phyloP scores from a whole-genome alignment of 495 filamentous ascomycete genomes.

The Haplographium delicatum region DNA sequence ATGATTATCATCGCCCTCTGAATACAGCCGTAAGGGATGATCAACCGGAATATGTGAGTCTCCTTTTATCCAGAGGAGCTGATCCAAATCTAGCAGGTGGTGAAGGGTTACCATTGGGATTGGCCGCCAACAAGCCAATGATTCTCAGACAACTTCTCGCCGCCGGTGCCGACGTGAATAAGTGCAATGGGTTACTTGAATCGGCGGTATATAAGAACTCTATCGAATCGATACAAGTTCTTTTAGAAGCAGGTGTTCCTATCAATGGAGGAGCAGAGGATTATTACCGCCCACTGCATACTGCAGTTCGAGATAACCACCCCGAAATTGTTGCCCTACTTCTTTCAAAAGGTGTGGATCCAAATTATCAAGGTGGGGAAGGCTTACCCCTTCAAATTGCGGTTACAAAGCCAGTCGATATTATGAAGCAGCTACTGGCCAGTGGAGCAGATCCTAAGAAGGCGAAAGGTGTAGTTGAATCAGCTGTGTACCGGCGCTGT shows the following conservation, averaged over 20 bases:
- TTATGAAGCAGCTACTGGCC: constrained; percentile 42
- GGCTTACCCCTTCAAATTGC: constrained; percentile 55
- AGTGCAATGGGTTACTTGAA: constrained; percentile 51
- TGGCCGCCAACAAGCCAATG: constrained; percentile 34
- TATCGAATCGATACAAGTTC: constrained; percentile 40
- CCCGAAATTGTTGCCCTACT: constrained; percentile 42
- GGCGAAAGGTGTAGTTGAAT: constrained; percentile 50
- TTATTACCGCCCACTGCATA: constrained; percentile 46
- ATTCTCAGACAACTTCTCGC: constrained; percentile 30
- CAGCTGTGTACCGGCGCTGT: constrained; percentile 46
- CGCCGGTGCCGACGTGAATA: constrained; percentile 44
- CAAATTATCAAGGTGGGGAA: constrained; percentile 45
- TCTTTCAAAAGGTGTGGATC: constrained; percentile 44
- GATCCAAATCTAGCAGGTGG: too few relatives aligned
- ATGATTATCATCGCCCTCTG: too few relatives aligned
- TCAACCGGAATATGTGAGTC: too few relatives aligned
- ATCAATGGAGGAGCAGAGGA: constrained; percentile 43
- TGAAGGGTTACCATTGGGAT: constrained; percentile 22
- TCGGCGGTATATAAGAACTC: constrained; percentile 46
- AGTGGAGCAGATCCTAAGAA: constrained; percentile 37
- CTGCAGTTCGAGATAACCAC: constrained; percentile 45
- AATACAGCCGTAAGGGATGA: too few relatives aligned
- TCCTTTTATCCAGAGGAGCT: too few relatives aligned
- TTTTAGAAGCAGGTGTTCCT: constrained; percentile 42
- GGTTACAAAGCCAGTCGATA: constrained; percentile 36